Base-by-base conservation (phyloP, 2,329 filamentous ascomycete genomes). In the Rutstroemia sp. region DNA sequence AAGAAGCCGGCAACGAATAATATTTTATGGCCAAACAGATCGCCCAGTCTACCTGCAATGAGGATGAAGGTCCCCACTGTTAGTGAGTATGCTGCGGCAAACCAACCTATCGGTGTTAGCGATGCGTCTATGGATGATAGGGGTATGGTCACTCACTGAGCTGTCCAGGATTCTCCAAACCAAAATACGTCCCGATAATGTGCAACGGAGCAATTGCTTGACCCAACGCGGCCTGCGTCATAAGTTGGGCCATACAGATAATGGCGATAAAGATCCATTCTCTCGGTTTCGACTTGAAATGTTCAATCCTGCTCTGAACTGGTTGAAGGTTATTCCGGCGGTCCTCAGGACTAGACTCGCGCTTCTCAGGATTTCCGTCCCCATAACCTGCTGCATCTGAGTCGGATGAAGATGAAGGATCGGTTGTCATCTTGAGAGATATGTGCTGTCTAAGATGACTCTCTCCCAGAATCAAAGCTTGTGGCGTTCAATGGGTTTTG, bases 11-110 rank as follows among this genome's bases (percentile, higher is more conserved):
- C 56, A 1, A 78, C 62, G 1, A 79, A 69, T 16, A 79, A 65
- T 5, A 70, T 71, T 52, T 76, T 75, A 63, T 80, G 78, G 4
- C 79, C 80, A 59, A 76, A 79, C 1, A 82, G 69, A 47, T 77
- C 75, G 0, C 78, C 79, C 1, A 81, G 67, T 0, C 79, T 74
- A 5, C 79, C 79, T 6, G 73, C 74, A 3, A 78, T 71, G 0
- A 82, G 67, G 16, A 82, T 77, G 57, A 81, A 80, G 2, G 78
- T 73, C 2, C 78, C 74, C 59, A 79, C 76, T 0, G 78, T 80
- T 58, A 86, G 67, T 75, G 12, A 79, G 64, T 83, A 86, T 1
- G 79, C 79, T 0, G 80, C 80, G 10, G 80, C 73, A 48, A 79
- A 75, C 80, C 82, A 84, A 48, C 75, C 75, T 17, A 23, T 2